phyloP scores from a whole-genome alignment of 345 rosid species.

The Euphorbia pulcherrima region DNA sequence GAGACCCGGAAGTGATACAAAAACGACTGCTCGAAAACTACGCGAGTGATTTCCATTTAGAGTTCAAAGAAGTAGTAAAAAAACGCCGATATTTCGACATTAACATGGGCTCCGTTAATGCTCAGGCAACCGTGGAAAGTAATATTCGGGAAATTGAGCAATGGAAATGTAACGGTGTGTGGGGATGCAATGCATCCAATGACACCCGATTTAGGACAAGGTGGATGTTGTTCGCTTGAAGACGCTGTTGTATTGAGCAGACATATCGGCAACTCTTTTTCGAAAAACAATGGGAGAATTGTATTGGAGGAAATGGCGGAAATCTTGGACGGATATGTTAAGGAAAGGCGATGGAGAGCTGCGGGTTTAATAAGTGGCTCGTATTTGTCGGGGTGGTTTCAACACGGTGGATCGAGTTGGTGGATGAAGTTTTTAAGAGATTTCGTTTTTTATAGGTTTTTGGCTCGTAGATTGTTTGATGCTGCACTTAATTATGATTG shows the following conservation, averaged over 20 bases:
- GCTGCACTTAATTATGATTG: slow-evolving; percentile 28
- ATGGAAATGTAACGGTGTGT: slow-evolving; percentile 33
- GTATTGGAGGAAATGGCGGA: slow-evolving; percentile 8
- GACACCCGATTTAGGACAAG: no score
- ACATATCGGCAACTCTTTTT: background rate
- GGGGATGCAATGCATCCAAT: slow-evolving; percentile 59
- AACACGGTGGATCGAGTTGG: slow-evolving; percentile 23
- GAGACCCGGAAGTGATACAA: slow-evolving; percentile 27
- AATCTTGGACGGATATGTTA: slow-evolving; percentile 20
- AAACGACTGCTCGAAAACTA: slow-evolving; percentile 17
- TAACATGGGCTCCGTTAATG: slow-evolving; percentile 30
- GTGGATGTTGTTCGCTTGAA: no score
- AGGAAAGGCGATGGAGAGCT: slow-evolving; percentile 36
- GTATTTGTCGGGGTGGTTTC: slow-evolving; percentile 33
- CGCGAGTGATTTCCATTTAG: slow-evolving; percentile 24
- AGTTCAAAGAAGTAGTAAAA: slow-evolving; percentile 21
- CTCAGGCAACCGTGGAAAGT: slow-evolving; percentile 38
- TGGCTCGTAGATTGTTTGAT: background rate
- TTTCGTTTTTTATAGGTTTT: slow-evolving; percentile 11
- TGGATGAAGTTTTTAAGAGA: slow-evolving; percentile 33
- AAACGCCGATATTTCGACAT: slow-evolving; percentile 26
- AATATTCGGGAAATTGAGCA: slow-evolving; percentile 30
- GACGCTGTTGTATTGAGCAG: no score
- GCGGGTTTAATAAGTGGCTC: slow-evolving; percentile 21
- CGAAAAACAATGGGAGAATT: slow-evolving; percentile 1